Evolutionary conservation across 306 rosid genomes (phyloP), one percentile per base, ranked within the genome.

Genomic region (Luffa acutangula): DNA sequence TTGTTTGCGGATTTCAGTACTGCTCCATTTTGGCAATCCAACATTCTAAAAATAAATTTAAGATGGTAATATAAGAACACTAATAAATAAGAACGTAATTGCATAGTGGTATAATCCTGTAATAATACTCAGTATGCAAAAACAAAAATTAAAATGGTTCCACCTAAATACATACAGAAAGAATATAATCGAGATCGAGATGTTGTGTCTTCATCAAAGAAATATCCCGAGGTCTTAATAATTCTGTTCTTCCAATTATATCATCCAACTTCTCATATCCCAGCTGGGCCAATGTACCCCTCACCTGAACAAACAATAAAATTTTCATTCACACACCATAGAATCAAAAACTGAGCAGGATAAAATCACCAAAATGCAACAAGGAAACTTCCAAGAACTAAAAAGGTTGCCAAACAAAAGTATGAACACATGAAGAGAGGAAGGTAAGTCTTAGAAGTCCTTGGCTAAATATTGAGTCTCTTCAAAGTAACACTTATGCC

Each of bases 201-300:
- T 95, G 98, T 84, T 95, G 98, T 58, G 98, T 95, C 87, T 95
- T 95, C 92, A 90, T 78, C 65, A 91, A 84, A 85, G 98, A 95
- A 75, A 95, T 82, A 86, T 95, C 98, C 79, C 97, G 91, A 48
- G 91, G 92, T 79, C 86, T 89, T 81, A 95, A 78, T 67, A 95
- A 83, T 65, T 91, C 92, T 57, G 97, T 86, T 78, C 91, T 87
- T 71, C 98, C 98, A 88, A 95, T 91, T 80, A 95, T 82, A 84
- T 95, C 97, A 77, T 95, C 98, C 80, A 95, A 87, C 85, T 90
- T 95, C 87, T 95, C 93, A 83, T 89, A 95, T 75, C 98, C 98
- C 84, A 95, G 86, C 82, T 91, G 98, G 49, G 97, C 97, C 89
- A 95, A 80, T 80, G 87, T 85, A 82, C 98, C 98, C 89, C 98